phyloP scores from a whole-genome alignment of 345 rosid species.

The Euphorbia lathyris region DNA sequence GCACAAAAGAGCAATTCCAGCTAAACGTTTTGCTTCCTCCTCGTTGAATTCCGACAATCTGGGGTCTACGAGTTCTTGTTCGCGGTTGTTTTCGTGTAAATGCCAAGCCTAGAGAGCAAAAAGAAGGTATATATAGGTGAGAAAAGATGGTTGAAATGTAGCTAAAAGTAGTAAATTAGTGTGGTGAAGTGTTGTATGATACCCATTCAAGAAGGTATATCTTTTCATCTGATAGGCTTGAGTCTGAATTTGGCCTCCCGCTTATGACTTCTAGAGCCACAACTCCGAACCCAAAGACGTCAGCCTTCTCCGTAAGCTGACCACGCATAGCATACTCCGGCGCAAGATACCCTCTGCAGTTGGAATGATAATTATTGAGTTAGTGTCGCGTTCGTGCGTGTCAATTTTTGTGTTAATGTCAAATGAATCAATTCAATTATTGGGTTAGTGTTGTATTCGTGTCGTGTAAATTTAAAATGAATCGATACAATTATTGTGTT shows the following conservation, averaged over 20 bases:
- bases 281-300: conserved; percentile 65
- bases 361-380: not conserved
- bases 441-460: too few species aligned
- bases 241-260: conserved; percentile 62
- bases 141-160: not conserved
- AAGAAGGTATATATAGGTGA: too few species aligned
- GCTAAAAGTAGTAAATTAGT: too few species aligned
- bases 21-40: conserved; percentile 48
- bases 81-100: conserved; percentile 40
- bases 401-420: too few species aligned
- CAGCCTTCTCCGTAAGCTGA: conserved; percentile 69
- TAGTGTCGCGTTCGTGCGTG: too few species aligned
- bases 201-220: conserved; percentile 79
- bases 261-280: conserved; percentile 59
- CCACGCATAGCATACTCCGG: conserved; percentile 79
- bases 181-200: too few species aligned
- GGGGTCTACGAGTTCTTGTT: conserved; percentile 42
- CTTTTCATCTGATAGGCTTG: conserved; percentile 41
- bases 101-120: conserved; percentile 52
- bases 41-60: conserved; percentile 31
- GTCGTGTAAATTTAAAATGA: too few species aligned
- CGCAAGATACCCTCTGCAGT: conserved; percentile 56
- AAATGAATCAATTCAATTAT: too few species aligned
- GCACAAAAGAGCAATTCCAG: conserved; percentile 59
- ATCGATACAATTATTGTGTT: too few species aligned